Evolutionary conservation across 208 protist species (phyloP), one percentile per base, ranked within the genome.

Genomic region (Leishmania tarentolae): DNA sequence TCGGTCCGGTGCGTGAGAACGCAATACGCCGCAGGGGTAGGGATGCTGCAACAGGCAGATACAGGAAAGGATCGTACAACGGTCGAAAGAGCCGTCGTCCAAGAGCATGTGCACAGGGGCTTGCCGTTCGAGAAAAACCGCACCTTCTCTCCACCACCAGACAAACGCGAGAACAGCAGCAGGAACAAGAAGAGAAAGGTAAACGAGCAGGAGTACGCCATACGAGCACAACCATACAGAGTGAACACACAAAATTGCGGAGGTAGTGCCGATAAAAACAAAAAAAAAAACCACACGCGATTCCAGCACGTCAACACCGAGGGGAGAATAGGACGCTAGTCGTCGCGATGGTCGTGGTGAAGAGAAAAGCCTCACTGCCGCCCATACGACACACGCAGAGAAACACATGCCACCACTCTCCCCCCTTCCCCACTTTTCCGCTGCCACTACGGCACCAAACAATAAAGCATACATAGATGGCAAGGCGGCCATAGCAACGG

Each of bases 381-480:
- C 8, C 15, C 56, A 61, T 72, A 42, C 56, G 28, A 46, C 50
- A 81, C 52, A 68, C 66, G 56, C 50, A 76, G 24, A 82, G 40
- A 68, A 35, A 71, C 31, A 44, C 37, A 69, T 19, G 59, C 17
- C 37, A 70, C 71, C 7, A 68, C 11, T 68, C 28, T 15, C 21
- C 15, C 61, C 13, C 21, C 28, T 9, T 63, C 24, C 28, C 28
- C 57, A 35, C 28, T 31, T 68, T 24, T 68, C 31, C 61, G 4
- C 31, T 19, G 9, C 13, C 7, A 31, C 56, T 61, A 31, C 7
- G 31, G 24, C 56, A 61, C 56, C 4, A 31, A 21, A 53, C 50
- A 17, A 2, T 17, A 53, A 53, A 21, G 3, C 21, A 53, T 53
- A 5, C 50, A 53, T 53, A 19, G 4, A 53, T 1, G 50, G 21